Percentiles rank a stretch among this genome's conserved stretches.
phyloP scores from a whole-genome alignment of 495 filamentous ascomycete genomes.

The Saxophila tyrrhenica region DNA sequence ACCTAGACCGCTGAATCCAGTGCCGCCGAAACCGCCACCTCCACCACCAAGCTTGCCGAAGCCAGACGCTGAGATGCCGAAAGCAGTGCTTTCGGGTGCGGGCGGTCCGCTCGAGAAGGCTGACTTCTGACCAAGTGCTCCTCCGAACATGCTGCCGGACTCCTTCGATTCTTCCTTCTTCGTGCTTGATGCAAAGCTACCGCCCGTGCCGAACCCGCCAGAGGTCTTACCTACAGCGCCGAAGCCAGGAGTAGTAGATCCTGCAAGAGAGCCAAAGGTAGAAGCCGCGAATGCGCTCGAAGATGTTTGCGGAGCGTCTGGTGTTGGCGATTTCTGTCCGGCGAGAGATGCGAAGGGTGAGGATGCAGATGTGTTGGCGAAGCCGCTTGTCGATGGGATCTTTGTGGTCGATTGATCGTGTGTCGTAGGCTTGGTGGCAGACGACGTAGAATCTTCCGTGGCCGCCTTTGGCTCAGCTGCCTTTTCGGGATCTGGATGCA shows the following conservation, averaged over 20 bases:
- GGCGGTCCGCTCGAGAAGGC: slow-evolving; percentile 3
- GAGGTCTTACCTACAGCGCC: slow-evolving; percentile 37
- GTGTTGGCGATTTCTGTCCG: slow-evolving; percentile 15
- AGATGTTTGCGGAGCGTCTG: slow-evolving; percentile 28
- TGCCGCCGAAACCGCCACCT: slow-evolving; percentile 7
- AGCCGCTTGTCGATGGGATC: slow-evolving; percentile 32
- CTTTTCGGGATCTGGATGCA: slow-evolving; percentile 12
- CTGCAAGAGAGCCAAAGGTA: slow-evolving; percentile 39
- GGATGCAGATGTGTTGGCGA: slow-evolving; percentile 34
- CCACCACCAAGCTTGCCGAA: slow-evolving; percentile 31
- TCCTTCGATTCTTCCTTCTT: not conserved
- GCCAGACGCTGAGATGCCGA: slow-evolving; percentile 29
- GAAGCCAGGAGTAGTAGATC: slow-evolving; percentile 42
- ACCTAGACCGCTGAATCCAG: slow-evolving; percentile 44
- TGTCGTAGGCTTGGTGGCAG: not conserved
- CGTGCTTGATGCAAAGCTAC: not conserved
- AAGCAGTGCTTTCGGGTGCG: slow-evolving; percentile 15
- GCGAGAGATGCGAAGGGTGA: slow-evolving; percentile 25
- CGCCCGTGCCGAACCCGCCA: slow-evolving; percentile 18
- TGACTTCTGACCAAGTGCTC: slow-evolving; percentile 14
- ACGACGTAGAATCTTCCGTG: not conserved
- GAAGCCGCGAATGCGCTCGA: slow-evolving; percentile 45
- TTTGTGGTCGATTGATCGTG: not conserved
- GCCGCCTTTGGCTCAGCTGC: not conserved
- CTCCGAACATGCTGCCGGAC: slow-evolving; percentile 14